These are phyloP conservation scores for Wakefieldia striispora DNA, from an alignment of 768 basidiomycete genomes.

Conservation along the genomic window DNA sequence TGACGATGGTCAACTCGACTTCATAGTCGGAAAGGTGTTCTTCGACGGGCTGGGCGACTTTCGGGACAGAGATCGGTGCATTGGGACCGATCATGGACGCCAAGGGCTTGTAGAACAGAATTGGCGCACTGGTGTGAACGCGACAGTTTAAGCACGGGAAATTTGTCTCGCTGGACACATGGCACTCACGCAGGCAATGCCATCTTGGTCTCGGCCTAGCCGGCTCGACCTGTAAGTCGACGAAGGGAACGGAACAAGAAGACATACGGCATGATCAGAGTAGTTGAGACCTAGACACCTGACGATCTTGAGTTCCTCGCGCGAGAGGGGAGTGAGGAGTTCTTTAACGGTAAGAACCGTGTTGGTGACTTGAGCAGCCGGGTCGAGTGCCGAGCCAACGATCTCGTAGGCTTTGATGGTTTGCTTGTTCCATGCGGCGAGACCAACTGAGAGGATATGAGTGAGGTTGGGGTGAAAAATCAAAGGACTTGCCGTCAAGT, in stretches of 20 bases:
- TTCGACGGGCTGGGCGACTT: constrained; percentile 63
- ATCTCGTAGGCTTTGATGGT: constrained; percentile 72
- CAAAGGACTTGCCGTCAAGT: constrained; percentile 52
- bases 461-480: neutral
- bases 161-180: neutral
- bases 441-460: constrained; percentile 49
- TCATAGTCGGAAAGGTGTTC: constrained; percentile 81
- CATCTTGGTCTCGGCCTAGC: constrained; percentile 66
- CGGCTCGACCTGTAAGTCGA: neutral
- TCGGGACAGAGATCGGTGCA: constrained; percentile 63
- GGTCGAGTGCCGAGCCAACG: constrained; percentile 64
- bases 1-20: constrained; percentile 77
- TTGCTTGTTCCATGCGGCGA: constrained; percentile 49
- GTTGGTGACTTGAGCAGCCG: constrained; percentile 59
- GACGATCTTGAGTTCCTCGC: constrained; percentile 64
- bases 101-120: constrained; percentile 79
- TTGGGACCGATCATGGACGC: constrained; percentile 69
- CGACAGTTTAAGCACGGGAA: neutral
- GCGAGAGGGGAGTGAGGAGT: constrained; percentile 66
- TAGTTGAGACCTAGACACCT: constrained; percentile 83
- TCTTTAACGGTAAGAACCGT: constrained; percentile 67
- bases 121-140: constrained; percentile 48
- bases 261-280: constrained; percentile 72
- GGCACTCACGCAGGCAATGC: constrained; percentile 56
- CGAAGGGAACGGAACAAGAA: neutral